Conservation (phyloP, 805 yeast species). For the Candida lessepsii region DNA sequence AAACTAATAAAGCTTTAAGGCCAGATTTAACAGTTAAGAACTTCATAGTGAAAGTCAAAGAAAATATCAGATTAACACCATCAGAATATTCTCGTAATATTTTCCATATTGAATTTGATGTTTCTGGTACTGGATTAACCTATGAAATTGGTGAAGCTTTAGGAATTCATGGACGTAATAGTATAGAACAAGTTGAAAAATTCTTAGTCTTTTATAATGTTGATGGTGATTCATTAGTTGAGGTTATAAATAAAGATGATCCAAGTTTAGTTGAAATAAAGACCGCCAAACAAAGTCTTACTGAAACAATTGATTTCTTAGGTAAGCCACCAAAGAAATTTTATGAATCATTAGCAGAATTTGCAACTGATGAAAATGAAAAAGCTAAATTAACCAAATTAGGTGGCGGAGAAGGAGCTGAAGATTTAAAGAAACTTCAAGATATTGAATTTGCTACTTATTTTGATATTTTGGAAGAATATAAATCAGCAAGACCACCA, state of each 20-base stretch:
- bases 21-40: slow-evolving; percentile 88
- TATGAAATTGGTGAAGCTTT: slow-evolving; percentile 96
- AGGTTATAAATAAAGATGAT: slow-evolving; percentile 69
- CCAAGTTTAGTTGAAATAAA: slow-evolving; percentile 60
- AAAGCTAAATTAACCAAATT: slow-evolving; percentile 59
- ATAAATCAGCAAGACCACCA: slow-evolving; percentile 78
- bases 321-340: slow-evolving; percentile 97
- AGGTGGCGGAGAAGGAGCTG: slow-evolving; percentile 79
- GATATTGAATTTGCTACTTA: slow-evolving; percentile 82
- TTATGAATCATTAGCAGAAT: slow-evolving; percentile 77
- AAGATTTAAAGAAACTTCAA: slow-evolving; percentile 75
- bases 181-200: slow-evolving; percentile 57
- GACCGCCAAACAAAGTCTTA: slow-evolving; percentile 77
- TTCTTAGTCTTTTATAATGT: slow-evolving; percentile 74
- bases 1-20: slow-evolving; percentile 57
- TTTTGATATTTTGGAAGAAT: slow-evolving; percentile 77
- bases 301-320: slow-evolving; percentile 80
- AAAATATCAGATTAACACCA: slow-evolving; percentile 90
- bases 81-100: slow-evolving; percentile 86
- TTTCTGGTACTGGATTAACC: slow-evolving; percentile 83
- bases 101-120: slow-evolving; percentile 94
- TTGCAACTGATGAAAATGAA: slow-evolving; percentile 68
- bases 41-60: slow-evolving; percentile 85
- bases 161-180: slow-evolving; percentile 91
- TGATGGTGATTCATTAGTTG: slow-evolving; percentile 64